Evolutionary conservation across 768 basidiomycete species (phyloP).

Genomic region (Boletus sp.): DNA sequence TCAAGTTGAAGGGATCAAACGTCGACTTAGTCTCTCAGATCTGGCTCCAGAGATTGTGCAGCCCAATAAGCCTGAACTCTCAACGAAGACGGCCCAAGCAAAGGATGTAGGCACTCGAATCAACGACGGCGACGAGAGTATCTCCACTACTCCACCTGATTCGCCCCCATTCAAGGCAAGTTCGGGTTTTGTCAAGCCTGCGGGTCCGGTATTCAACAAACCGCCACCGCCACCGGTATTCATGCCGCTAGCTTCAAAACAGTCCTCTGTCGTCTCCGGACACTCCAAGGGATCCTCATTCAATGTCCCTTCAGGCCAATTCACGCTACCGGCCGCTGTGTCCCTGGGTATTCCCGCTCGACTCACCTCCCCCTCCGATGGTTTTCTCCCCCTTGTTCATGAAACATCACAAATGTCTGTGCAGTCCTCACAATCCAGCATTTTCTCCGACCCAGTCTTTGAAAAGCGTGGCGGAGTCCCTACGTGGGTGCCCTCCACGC

Average conservation of each 20-base stretch:
- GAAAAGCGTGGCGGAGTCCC: constrained; percentile 43
- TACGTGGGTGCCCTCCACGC: constrained; percentile 57
- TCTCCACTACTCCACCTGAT: constrained; percentile 55
- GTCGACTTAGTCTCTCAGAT: constrained; percentile 58
- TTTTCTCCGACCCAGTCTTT: constrained; percentile 50
- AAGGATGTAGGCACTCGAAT: constrained; percentile 4
- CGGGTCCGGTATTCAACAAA: constrained; percentile 60
- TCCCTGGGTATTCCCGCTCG: constrained; percentile 42
- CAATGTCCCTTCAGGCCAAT: constrained; percentile 36
- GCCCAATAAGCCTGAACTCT: constrained; percentile 12
- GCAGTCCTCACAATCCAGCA: constrained; percentile 54
- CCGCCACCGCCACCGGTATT: constrained; percentile 33
- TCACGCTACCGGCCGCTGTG: constrained; percentile 44
- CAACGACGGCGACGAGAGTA: constrained; percentile 32
- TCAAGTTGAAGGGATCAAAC: constrained; percentile 17
- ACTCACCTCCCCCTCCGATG: constrained; percentile 27
- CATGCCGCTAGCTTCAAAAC: constrained; percentile 23
- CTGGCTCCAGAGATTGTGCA: constrained; percentile 43
- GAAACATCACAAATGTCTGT: constrained; percentile 37
- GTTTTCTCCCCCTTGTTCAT: constrained; percentile 18
- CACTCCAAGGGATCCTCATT: constrained; percentile 31
- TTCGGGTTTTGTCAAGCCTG: constrained; percentile 31
- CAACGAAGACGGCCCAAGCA: constrained; percentile 15
- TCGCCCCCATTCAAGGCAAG: constrained; percentile 43
- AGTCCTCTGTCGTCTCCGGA: constrained; percentile 2